Percentiles rank a stretch among this genome's conserved stretches.
Evolutionary conservation across 2,329 filamentous ascomycete genomes (phyloP).

Genomic region (Ampelomyces quisqualis): DNA sequence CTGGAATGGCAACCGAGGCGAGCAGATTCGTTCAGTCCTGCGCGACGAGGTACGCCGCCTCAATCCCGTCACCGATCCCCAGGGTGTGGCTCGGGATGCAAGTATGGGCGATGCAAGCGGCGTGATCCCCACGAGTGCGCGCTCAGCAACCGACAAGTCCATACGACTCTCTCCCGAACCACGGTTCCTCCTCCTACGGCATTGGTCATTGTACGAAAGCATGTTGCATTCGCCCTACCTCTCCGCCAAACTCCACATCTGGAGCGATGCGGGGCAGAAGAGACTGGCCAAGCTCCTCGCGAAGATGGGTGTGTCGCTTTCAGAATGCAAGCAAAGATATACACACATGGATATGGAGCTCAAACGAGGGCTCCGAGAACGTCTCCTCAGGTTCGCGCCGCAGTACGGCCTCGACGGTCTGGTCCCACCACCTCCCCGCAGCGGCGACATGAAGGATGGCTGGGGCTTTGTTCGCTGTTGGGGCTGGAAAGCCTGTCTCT

Average conservation of each 20-base stretch:
- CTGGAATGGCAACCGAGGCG: constrained; percentile 80
- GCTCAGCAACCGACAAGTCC: constrained; percentile 85
- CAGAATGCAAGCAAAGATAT: constrained; percentile 93
- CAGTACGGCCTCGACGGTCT: constrained; percentile 93
- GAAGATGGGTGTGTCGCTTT: constrained; percentile 95
- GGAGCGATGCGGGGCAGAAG: constrained; percentile 86
- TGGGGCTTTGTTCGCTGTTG: constrained; percentile 98
- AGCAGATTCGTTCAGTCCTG: constrained; percentile 79
- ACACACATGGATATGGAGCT: constrained; percentile 98
- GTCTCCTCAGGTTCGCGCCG: constrained; percentile 86
- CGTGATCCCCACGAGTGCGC: constrained; percentile 85
- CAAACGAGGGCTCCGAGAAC: constrained; percentile 80
- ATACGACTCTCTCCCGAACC: constrained; percentile 94
- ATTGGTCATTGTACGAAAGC: constrained; percentile 97
- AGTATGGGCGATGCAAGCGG: constrained; percentile 67
- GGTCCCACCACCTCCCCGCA: constrained; percentile 67
- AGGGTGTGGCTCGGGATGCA: constrained; percentile 60
- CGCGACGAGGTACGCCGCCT: constrained; percentile 91
- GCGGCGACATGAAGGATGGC: constrained; percentile 76
- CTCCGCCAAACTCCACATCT: constrained; percentile 86
- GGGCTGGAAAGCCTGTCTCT: constrained; percentile 95
- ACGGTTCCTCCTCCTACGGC: constrained; percentile 84
- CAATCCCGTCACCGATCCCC: constrained; percentile 69
- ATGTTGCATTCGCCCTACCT: constrained; percentile 98
- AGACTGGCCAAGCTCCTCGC: constrained; percentile 90